phyloP scores from a whole-genome alignment of 306 rosid genomes.

The Cicer arietinum region DNA sequence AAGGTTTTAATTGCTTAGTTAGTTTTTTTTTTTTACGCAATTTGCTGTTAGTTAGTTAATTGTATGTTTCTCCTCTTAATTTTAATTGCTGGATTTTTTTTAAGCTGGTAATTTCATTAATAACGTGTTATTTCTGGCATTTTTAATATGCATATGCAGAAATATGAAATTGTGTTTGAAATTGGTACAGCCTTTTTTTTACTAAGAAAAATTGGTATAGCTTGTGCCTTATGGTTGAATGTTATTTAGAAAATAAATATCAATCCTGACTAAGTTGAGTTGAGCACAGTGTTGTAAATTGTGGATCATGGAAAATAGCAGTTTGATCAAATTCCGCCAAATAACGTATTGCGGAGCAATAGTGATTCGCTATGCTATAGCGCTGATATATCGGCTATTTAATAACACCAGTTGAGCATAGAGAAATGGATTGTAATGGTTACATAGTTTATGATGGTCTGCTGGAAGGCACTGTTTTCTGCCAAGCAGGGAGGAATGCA shows the following conservation, averaged over 20 bases:
- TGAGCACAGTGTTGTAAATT: neutral
- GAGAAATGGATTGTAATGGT: slow-evolving; percentile 6
- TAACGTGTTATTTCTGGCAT: neutral
- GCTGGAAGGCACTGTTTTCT: neutral
- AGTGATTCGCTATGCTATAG: too few relatives aligned
- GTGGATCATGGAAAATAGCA: too few relatives aligned
- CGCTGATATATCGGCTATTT: too few relatives aligned
- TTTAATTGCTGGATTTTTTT: neutral
- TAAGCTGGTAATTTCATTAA: neutral
- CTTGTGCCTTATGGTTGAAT: slow-evolving; percentile 1
- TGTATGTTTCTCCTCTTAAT: neutral
- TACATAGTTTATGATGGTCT: slow-evolving; percentile 5
- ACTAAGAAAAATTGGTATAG: neutral
- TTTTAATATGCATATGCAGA: too few relatives aligned
- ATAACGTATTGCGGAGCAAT: too few relatives aligned
- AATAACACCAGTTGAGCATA: neutral
- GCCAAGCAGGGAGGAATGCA: neutral
- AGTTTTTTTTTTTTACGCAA: neutral
- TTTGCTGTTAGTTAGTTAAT: neutral
- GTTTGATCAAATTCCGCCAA: too few relatives aligned
- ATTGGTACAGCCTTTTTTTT: neutral
- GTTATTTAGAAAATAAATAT: slow-evolving; percentile 10
- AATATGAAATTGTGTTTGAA: slow-evolving; percentile 4
- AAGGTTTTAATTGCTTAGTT: neutral
- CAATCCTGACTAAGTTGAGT: neutral